A percentile compares a stretch with the other conserved stretches of the same genome.
Conservation (phyloP, 306 rosid species). For the Oemleria cerasiformis region DNA sequence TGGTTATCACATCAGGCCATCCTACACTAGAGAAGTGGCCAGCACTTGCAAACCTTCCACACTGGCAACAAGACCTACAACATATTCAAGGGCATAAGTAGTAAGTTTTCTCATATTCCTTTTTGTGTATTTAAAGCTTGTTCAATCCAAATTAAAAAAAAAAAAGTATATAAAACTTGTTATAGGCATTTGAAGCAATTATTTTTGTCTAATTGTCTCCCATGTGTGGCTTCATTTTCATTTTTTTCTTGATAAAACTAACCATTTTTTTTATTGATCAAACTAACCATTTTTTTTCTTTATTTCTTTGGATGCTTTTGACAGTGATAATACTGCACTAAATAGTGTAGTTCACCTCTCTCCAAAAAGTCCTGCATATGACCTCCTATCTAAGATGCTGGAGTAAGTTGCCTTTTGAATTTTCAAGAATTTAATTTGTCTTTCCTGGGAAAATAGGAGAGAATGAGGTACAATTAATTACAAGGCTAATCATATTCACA, state of each 20-base stretch:
- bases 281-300: not conserved
- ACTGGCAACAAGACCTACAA: slow-evolving; percentile 77
- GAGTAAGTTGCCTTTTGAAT: slow-evolving; percentile 68
- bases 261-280: not conserved
- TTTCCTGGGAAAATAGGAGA: not conserved
- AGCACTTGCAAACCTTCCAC: slow-evolving; percentile 77
- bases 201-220: not conserved
- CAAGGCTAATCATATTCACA: not conserved
- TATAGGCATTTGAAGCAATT: slow-evolving; percentile 6
- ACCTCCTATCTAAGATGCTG: slow-evolving; percentile 93
- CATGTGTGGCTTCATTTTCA: slow-evolving; percentile 6
- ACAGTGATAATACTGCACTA: slow-evolving; percentile 83
- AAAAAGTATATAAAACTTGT: slow-evolving; percentile 2
- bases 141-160: not conserved
- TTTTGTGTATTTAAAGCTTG: not conserved
- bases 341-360: slow-evolving; percentile 65
- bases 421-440: slow-evolving; percentile 13
- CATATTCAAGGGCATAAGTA: slow-evolving; percentile 90
- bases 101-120: slow-evolving; percentile 42
- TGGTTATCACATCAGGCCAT: slow-evolving; percentile 68
- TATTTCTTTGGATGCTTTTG: slow-evolving; percentile 15
- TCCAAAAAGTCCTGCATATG: slow-evolving; percentile 80
- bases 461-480: not conserved
- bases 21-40: slow-evolving; percentile 98
- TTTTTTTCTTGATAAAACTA: not conserved